phyloP scores from a whole-genome alignment of 352 stramenopile genomes.

The Pythium chondricola region DNA sequence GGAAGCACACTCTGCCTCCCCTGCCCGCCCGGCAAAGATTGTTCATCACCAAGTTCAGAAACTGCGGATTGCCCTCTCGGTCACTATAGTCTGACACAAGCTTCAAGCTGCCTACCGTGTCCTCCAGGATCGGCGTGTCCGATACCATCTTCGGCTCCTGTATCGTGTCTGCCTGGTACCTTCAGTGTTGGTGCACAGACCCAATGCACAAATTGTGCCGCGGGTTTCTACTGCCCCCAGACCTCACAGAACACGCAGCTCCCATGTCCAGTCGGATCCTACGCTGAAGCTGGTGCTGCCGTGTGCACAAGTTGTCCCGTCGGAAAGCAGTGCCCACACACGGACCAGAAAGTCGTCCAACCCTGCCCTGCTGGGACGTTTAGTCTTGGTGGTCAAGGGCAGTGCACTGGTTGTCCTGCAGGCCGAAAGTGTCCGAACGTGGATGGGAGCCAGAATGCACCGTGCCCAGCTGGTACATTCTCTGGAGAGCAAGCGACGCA shows the following conservation, averaged over 20 bases:
- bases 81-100: conserved; percentile 34
- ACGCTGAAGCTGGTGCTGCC: conserved; percentile 35
- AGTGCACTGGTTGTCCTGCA: conserved; percentile 40
- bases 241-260: conserved; percentile 35
- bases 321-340: conserved; percentile 56
- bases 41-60: conserved; percentile 23
- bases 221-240: conserved; percentile 55
- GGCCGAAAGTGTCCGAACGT: conserved; percentile 44
- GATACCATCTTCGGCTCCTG: conserved; percentile 22
- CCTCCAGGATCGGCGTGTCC: conserved; percentile 32
- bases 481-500: conserved; percentile 25
- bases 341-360: conserved; percentile 30
- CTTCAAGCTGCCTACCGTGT: conserved; percentile 33
- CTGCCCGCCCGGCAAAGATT: conserved; percentile 49
- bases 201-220: conserved; percentile 45
- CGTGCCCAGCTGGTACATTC: conserved; percentile 38
- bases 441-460: conserved; percentile 42
- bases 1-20: conserved; percentile 35
- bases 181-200: conserved; percentile 43
- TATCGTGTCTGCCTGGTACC: conserved; percentile 36
- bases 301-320: conserved; percentile 40
- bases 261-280: conserved; percentile 40
- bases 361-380: conserved; percentile 54
- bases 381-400: conserved; percentile 37
- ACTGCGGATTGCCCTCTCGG: conserved; percentile 33